A percentile compares a stretch with the other conserved stretches of the same genome.
phyloP scores from a whole-genome alignment of 768 basidiomycete species.

The Naganishia randhawae region DNA sequence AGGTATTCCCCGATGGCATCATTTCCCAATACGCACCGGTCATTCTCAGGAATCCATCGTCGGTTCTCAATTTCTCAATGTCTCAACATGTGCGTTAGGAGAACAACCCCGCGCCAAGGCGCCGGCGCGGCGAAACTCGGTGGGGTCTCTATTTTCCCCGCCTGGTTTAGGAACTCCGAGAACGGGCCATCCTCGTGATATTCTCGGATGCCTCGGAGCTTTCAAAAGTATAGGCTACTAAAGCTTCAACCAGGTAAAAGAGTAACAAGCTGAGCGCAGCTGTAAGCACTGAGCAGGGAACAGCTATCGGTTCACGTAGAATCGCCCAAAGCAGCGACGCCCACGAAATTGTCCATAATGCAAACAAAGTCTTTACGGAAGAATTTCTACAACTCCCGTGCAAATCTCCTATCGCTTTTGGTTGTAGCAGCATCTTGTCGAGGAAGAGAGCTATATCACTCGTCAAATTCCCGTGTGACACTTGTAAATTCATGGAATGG shows the following conservation, averaged over 20 bases:
- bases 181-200: background rate
- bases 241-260: background rate
- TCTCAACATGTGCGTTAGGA: background rate
- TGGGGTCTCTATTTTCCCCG: background rate
- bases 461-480: conserved; percentile 60
- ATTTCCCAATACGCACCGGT: background rate
- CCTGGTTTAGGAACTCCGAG: too few species aligned
- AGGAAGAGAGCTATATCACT: conserved; percentile 23
- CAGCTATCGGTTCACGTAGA: background rate
- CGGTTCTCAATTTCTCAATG: too few species aligned
- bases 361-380: background rate
- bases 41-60: background rate
- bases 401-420: background rate
- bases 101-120: background rate
- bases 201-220: background rate
- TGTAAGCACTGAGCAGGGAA: too few species aligned
- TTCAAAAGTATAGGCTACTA: background rate
- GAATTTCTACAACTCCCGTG: background rate
- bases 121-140: background rate
- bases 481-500: conserved; percentile 83
- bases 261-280: too few species aligned
- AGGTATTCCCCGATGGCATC: background rate
- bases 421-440: background rate
- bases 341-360: background rate
- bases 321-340: background rate